A percentile compares a stretch with the other conserved stretches of the same genome.
These are phyloP conservation scores for Arbutus unedo DNA, from an alignment of 148 eudicot genomes.

Conservation along the genomic window DNA sequence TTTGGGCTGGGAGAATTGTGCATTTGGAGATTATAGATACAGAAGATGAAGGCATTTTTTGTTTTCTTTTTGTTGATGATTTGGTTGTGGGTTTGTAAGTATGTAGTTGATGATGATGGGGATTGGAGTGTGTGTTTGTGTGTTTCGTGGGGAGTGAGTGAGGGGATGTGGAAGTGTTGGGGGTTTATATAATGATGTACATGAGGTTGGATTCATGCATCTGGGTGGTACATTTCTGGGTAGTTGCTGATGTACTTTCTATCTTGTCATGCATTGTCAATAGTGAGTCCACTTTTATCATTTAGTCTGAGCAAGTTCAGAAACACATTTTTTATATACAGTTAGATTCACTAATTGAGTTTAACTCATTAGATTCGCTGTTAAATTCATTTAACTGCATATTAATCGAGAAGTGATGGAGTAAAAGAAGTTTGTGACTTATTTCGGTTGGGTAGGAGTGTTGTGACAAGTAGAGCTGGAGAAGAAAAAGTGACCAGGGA, in stretches of 20 bases:
- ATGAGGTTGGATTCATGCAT: conserved; percentile 24
- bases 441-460: too few relatives aligned
- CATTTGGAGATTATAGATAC: conserved; percentile 36
- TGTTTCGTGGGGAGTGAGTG: not conserved
- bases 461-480: too few relatives aligned
- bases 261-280: not conserved
- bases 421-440: too few relatives aligned
- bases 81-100: not conserved
- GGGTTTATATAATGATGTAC: conserved; percentile 10
- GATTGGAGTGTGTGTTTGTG: not conserved
- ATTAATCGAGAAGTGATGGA: too few relatives aligned
- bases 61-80: not conserved
- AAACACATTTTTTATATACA: too few relatives aligned
- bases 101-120: too few relatives aligned
- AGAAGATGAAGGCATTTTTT: conserved; percentile 40
- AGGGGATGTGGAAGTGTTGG: not conserved
- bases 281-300: too few relatives aligned
- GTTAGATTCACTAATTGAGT: too few relatives aligned
- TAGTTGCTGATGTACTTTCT: not conserved
- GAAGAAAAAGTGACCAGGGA: too few relatives aligned
- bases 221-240: not conserved
- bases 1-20: conserved; percentile 27
- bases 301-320: too few relatives aligned
- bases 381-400: too few relatives aligned
- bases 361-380: too few relatives aligned